Evolutionary conservation across 352 stramenopile species (phyloP).

Genomic region (Phytopythium litorale): DNA sequence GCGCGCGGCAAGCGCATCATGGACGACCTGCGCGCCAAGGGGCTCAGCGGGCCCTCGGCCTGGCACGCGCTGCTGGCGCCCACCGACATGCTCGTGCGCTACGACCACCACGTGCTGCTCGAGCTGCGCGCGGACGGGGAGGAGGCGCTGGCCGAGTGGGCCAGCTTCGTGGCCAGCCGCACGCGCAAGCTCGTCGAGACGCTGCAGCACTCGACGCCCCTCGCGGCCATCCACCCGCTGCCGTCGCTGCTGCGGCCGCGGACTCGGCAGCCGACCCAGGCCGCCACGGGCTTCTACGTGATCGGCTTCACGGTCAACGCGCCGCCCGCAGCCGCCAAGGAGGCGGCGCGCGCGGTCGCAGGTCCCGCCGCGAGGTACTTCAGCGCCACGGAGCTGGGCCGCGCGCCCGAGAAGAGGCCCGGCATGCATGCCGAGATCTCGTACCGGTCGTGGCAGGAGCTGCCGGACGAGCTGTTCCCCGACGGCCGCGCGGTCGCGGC

Average conservation of each 20-base stretch:
- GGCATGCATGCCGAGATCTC: constrained; percentile 58
- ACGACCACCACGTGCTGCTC: constrained; percentile 81
- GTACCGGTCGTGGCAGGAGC: constrained; percentile 64
- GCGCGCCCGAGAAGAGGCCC: constrained; percentile 46
- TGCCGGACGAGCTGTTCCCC: constrained; percentile 62
- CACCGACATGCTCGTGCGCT: constrained; percentile 78
- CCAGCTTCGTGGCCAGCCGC: constrained; percentile 77
- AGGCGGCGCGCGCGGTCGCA: constrained; percentile 40
- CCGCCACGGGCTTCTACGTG: constrained; percentile 56
- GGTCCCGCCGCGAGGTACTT: constrained; percentile 74
- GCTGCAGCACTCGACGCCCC: constrained; percentile 57
- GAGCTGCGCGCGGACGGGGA: constrained; percentile 51
- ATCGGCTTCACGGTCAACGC: constrained; percentile 57
- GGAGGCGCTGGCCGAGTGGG: constrained; percentile 58
- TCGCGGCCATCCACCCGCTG: constrained; percentile 67
- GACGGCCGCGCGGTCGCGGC: constrained; percentile 44
- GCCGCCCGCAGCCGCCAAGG: constrained; percentile 14
- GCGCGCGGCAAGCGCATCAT: constrained; percentile 67
- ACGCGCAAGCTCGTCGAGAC: constrained; percentile 83
- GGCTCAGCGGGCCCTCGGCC: constrained; percentile 58
- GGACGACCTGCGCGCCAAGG: constrained; percentile 60
- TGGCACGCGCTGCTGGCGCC: constrained; percentile 76
- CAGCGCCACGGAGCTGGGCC: constrained; percentile 65
- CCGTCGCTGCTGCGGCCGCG: constrained; percentile 49
- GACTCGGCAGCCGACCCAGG: background rate